A percentile compares a stretch with the other conserved stretches of the same genome.
These are phyloP conservation scores for Middelhovenomyces tepae DNA, from an alignment of 805 yeast species.

Conservation along the genomic window DNA sequence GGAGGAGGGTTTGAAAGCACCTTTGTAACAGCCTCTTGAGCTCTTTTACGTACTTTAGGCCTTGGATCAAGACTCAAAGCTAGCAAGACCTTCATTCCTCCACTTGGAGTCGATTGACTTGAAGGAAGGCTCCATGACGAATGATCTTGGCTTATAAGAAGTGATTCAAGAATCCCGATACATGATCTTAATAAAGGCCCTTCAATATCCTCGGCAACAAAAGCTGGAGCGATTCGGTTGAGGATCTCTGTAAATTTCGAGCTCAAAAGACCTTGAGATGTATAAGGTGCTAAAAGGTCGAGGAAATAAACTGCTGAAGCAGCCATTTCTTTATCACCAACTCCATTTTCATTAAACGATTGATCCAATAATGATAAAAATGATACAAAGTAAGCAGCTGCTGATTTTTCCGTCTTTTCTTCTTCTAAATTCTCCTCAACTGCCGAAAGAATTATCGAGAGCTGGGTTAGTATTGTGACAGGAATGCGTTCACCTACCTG, in stretches of 20 bases:
- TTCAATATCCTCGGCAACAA: constrained; percentile 58
- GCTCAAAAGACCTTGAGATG: constrained; percentile 56
- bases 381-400: constrained; percentile 80
- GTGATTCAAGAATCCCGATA: constrained; percentile 74
- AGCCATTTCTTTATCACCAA: constrained; percentile 55
- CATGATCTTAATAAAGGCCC: constrained; percentile 79
- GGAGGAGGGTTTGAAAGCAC: constrained; percentile 62
- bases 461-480: constrained; percentile 14
- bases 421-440: constrained; percentile 81
- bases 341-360: constrained; percentile 42
- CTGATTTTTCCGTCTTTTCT: constrained; percentile 47
- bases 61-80: constrained; percentile 78
- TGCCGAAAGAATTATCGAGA: constrained; percentile 75
- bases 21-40: constrained; percentile 73
- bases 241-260: constrained; percentile 71
- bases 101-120: constrained; percentile 54
- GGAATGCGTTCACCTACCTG: constrained; percentile 31
- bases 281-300: constrained; percentile 65
- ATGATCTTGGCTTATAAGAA: constrained; percentile 71
- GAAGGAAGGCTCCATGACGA: constrained; percentile 51
- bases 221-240: constrained; percentile 70
- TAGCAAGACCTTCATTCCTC: constrained; percentile 71
- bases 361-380: constrained; percentile 76
- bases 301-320: constrained; percentile 71
- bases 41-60: constrained; percentile 93